These are phyloP conservation scores for Ascochyta lentis DNA, from an alignment of 2,329 filamentous ascomycete species.

Conservation along the genomic window DNA sequence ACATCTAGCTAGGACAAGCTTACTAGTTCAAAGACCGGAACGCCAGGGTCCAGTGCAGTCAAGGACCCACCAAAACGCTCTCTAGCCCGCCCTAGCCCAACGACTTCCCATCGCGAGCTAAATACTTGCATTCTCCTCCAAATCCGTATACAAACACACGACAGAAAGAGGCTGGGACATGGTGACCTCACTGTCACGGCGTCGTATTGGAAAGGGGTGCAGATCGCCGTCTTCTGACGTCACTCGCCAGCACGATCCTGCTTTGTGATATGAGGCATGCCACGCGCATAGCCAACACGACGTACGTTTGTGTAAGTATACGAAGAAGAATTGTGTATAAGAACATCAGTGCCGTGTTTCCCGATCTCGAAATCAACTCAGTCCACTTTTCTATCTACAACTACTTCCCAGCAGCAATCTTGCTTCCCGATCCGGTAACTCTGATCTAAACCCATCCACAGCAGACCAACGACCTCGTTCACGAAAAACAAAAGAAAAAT, in stretches of 20 bases:
- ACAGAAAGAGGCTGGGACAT: not conserved
- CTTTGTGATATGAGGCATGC: conserved; percentile 12
- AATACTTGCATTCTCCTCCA: not conserved
- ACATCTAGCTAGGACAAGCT: conserved; percentile 18
- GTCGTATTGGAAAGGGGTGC: conserved; percentile 6
- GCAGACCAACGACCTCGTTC: too few species aligned
- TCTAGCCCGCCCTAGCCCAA: conserved; percentile 2
- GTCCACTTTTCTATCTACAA: conserved; percentile 6
- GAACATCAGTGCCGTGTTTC: conserved; percentile 10
- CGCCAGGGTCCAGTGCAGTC: conserved; percentile 16
- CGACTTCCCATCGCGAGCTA: not conserved
- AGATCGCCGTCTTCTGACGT: conserved; percentile 26
- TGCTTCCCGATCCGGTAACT: not conserved
- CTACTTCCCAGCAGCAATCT: not conserved
- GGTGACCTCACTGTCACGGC: conserved; percentile 25
- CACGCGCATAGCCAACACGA: not conserved
- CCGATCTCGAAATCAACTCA: conserved; percentile 3
- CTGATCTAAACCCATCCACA: not conserved
- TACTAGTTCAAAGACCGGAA: conserved; percentile 25
- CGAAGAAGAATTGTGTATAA: conserved; percentile 9
- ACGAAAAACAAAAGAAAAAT: conserved; percentile 18
- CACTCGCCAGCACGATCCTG: conserved; percentile 4
- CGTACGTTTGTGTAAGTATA: not conserved
- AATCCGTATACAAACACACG: not conserved
- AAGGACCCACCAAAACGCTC: conserved; percentile 23